phyloP scores from a whole-genome alignment of 2,329 filamentous ascomycete genomes.

The Fusarium sp. region DNA sequence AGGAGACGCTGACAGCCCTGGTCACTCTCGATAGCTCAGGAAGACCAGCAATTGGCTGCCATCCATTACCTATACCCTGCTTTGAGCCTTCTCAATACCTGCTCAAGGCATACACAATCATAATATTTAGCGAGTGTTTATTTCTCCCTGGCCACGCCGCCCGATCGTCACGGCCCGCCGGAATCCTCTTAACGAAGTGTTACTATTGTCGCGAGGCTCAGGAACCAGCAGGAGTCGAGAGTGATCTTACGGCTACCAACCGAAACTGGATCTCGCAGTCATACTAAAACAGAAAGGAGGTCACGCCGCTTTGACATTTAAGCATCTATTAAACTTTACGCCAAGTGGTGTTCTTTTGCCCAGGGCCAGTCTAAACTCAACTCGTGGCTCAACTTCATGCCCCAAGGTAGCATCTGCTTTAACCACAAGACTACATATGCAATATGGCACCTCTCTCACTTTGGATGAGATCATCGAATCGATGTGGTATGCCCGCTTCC shows the following conservation, averaged over 20 bases:
- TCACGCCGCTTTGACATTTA: background rate
- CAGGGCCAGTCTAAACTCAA: background rate
- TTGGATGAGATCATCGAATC: conserved; percentile 20
- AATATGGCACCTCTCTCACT: background rate
- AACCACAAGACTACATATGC: background rate
- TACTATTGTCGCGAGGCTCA: background rate
- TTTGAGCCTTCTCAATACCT: background rate
- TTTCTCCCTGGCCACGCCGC: conserved; percentile 18
- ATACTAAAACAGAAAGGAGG: background rate
- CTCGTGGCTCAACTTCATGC: background rate
- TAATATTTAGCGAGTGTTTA: background rate
- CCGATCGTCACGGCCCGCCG: conserved; percentile 34
- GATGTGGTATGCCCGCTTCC: background rate
- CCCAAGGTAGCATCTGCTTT: background rate
- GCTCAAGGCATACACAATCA: background rate
- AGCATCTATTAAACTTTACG: background rate
- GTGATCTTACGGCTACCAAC: background rate
- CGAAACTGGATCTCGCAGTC: background rate
- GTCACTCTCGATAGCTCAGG: background rate
- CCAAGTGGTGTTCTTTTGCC: background rate
- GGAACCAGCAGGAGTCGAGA: background rate
- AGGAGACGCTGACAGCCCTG: conserved; percentile 7
- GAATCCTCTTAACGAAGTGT: conserved; percentile 2
- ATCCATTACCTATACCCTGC: conserved; percentile 3
- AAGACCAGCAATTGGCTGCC: conserved; percentile 11